Percentiles rank a stretch among this genome's conserved stretches.
Evolutionary conservation across 1,284 basidiomycete genomes (phyloP).

Genomic region (Vanrija humicola): DNA sequence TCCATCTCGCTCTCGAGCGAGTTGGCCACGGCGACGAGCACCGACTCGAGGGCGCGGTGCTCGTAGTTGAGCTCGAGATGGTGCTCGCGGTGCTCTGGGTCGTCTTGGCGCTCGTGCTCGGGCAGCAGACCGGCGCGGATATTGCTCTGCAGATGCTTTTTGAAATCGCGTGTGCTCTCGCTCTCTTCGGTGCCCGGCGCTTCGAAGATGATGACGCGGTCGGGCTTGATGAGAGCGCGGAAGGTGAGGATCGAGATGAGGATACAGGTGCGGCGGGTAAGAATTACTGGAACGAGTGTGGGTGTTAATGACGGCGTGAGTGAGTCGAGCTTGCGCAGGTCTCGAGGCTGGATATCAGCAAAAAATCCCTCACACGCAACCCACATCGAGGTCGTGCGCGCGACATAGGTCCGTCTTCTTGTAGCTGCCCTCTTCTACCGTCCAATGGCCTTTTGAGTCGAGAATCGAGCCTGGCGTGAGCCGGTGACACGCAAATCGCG

Average conservation of each 20-base stretch:
- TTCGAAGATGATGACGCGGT: conserved; percentile 88
- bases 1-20: conserved; percentile 91
- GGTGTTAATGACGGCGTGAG: conserved; percentile 59
- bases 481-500: background rate
- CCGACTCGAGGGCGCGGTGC: conserved; percentile 85
- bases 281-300: conserved; percentile 89
- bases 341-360: conserved; percentile 66
- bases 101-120: background rate
- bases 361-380: conserved; percentile 28
- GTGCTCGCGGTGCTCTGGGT: conserved; percentile 21
- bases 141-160: conserved; percentile 78
- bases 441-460: conserved; percentile 79
- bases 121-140: conserved; percentile 27
- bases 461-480: conserved; percentile 68
- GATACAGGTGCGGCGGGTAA: conserved; percentile 81
- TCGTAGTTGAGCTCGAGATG: conserved; percentile 65
- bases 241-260: conserved; percentile 93
- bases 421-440: conserved; percentile 84
- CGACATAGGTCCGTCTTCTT: conserved; percentile 81
- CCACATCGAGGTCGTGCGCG: conserved; percentile 82
- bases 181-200: conserved; percentile 80
- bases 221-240: conserved; percentile 87
- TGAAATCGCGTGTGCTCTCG: conserved; percentile 75
- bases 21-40: conserved; percentile 79
- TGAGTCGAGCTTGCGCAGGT: conserved; percentile 94